phyloP scores from a whole-genome alignment of 208 protist species.

The Crithidia mellificae region DNA sequence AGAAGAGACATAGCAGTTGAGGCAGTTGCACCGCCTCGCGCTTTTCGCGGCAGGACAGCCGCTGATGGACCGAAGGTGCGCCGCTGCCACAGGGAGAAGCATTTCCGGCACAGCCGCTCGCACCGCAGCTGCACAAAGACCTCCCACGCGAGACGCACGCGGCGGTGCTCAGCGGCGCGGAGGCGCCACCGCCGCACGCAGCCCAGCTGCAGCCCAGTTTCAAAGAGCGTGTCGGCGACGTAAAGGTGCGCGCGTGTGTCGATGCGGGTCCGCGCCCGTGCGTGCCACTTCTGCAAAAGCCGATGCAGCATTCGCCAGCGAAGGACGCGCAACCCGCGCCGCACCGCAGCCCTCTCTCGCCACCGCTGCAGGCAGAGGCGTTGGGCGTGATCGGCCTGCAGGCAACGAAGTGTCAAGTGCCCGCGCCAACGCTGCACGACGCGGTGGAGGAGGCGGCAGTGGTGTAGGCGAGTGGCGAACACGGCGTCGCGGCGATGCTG shows the following conservation, averaged over 20 bases:
- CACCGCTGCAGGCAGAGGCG: slow-evolving; percentile 36
- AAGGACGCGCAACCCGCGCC: not conserved
- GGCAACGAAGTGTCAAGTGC: slow-evolving; percentile 1
- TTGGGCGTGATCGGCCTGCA: slow-evolving; percentile 7
- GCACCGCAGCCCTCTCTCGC: slow-evolving; percentile 21
- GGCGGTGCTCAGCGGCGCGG: slow-evolving; percentile 34
- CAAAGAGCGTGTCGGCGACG: slow-evolving; percentile 68
- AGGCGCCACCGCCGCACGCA: slow-evolving; percentile 66
- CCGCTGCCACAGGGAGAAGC: slow-evolving; percentile 49
- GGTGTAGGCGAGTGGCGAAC: slow-evolving; percentile 13
- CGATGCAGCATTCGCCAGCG: slow-evolving; percentile 1
- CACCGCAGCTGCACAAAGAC: slow-evolving; percentile 56
- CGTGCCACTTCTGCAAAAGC: slow-evolving; percentile 27
- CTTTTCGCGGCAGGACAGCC: not conserved
- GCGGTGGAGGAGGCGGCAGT: slow-evolving; percentile 6
- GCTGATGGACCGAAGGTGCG: slow-evolving; percentile 32
- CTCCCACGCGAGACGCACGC: slow-evolving; percentile 34
- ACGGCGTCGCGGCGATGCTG: slow-evolving; percentile 1
- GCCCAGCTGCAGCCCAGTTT: slow-evolving; percentile 62
- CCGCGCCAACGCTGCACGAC: slow-evolving; percentile 18
- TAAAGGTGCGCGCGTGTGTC: slow-evolving; percentile 29
- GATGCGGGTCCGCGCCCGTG: slow-evolving; percentile 9
- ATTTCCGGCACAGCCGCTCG: slow-evolving; percentile 41
- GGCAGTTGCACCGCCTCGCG: not conserved
- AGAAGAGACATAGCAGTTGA: slow-evolving; percentile 12